A percentile compares a stretch with the other conserved stretches of the same genome.
Conservation (phyloP, 192 early-diverging fungal genomes). For the Coemansia reversa region DNA sequence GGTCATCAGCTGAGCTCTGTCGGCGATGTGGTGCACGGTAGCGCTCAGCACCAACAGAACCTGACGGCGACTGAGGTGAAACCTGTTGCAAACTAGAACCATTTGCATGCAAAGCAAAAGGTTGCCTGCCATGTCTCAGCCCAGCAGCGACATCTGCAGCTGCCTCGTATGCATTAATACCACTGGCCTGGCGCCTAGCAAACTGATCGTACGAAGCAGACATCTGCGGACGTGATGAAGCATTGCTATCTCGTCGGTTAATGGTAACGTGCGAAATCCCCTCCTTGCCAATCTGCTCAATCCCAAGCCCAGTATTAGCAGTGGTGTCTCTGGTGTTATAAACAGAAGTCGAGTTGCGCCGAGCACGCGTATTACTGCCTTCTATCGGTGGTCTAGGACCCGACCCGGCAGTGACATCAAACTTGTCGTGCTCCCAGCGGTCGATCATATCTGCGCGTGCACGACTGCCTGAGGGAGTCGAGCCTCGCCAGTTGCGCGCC, state of each 20-base stretch:
- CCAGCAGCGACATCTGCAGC: slow-evolving; percentile 7
- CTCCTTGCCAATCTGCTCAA: slow-evolving; percentile 48
- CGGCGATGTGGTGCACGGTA: slow-evolving; percentile 49
- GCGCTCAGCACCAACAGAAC: slow-evolving; percentile 7
- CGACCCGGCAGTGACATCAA: slow-evolving; percentile 7
- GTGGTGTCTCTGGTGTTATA: neutral
- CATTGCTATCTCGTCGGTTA: slow-evolving; percentile 43
- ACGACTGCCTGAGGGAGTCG: neutral
- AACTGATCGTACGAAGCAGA: slow-evolving; percentile 27
- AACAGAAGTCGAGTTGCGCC: slow-evolving; percentile 18
- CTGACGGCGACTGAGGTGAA: slow-evolving; percentile 20
- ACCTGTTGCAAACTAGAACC: neutral
- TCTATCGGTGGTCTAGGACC: neutral
- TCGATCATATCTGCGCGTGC: slow-evolving; percentile 32
- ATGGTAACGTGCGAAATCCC: slow-evolving; percentile 51
- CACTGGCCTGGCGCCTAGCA: slow-evolving; percentile 14
- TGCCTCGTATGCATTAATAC: neutral
- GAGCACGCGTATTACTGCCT: slow-evolving; percentile 4
- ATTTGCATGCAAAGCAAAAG: slow-evolving; percentile 1
- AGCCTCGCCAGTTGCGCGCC: slow-evolving; percentile 35
- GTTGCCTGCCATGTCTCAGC: neutral
- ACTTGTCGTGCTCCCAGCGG: slow-evolving; percentile 53
- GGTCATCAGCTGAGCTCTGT: slow-evolving; percentile 28
- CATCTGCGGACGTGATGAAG: slow-evolving; percentile 21
- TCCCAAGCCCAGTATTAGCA: slow-evolving; percentile 5